phyloP scores from a whole-genome alignment of 495 filamentous ascomycete species.

The Aspergillus sparsus region DNA sequence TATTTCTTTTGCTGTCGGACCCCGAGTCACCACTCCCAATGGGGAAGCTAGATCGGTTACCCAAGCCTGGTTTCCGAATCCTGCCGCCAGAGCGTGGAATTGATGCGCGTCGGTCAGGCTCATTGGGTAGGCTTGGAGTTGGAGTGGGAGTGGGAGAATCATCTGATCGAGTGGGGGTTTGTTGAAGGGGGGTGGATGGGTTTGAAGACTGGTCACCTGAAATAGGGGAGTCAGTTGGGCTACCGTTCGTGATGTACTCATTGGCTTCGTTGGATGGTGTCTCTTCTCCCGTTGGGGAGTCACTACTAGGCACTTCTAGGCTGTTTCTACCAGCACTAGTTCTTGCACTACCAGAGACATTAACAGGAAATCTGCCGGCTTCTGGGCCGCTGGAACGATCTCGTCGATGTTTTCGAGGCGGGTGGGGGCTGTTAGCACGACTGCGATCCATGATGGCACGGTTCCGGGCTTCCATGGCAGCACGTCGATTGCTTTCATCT shows the following conservation, averaged over 20 bases:
- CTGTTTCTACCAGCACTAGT: slow-evolving; percentile 49
- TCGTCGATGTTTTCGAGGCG: slow-evolving; percentile 63
- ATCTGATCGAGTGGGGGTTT: slow-evolving; percentile 33
- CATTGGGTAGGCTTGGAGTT: slow-evolving; percentile 33
- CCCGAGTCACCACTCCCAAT: slow-evolving; percentile 32
- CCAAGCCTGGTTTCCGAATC: slow-evolving; percentile 44
- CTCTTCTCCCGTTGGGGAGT: slow-evolving; percentile 32
- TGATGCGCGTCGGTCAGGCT: slow-evolving; percentile 52
- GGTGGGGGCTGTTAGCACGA: slow-evolving; percentile 73
- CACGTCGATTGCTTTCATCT: slow-evolving; percentile 93
- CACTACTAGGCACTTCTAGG: slow-evolving; percentile 61
- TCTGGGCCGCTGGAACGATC: slow-evolving; percentile 79
- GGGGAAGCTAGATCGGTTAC: slow-evolving; percentile 47
- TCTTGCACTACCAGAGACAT: slow-evolving; percentile 57
- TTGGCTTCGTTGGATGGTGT: slow-evolving; percentile 29
- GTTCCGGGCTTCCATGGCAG: slow-evolving; percentile 87
- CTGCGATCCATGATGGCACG: slow-evolving; percentile 76
- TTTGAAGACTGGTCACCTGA: slow-evolving; percentile 35
- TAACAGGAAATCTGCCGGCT: slow-evolving; percentile 81
- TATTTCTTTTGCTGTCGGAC: slow-evolving; percentile 49
- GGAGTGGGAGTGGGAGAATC: slow-evolving; percentile 44
- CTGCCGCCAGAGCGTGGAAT: slow-evolving; percentile 40
- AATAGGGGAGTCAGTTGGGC: slow-evolving; percentile 37
- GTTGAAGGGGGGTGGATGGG: slow-evolving; percentile 37
- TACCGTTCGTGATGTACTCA: slow-evolving; percentile 40